These are phyloP conservation scores for Trichophyton schoenleinii DNA, from an alignment of 2,329 filamentous ascomycete species.

Conservation along the genomic window DNA sequence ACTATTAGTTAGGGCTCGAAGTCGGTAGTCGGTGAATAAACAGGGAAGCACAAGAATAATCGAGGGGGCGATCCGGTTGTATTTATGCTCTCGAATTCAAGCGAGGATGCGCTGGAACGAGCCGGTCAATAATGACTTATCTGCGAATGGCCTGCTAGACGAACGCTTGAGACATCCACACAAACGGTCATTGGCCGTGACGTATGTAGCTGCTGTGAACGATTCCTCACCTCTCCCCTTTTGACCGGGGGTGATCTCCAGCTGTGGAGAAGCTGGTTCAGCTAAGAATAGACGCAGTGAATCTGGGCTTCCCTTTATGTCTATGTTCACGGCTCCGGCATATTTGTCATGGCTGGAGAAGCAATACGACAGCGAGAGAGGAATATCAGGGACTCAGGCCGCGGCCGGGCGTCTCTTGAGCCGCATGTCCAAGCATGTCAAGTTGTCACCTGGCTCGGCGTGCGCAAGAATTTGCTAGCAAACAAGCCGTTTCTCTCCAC, in stretches of 20 bases:
- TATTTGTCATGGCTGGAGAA: neutral
- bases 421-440: neutral
- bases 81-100: neutral
- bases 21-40: too few relatives aligned
- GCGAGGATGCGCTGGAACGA: neutral
- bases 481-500: neutral
- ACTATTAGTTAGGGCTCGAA: too few relatives aligned
- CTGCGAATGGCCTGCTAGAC: neutral
- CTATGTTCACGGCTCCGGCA: neutral
- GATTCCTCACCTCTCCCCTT: neutral
- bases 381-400: neutral
- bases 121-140: neutral
- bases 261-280: neutral
- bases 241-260: neutral
- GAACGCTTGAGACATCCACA: neutral
- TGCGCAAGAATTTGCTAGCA: too few relatives aligned
- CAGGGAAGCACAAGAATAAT: neutral
- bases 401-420: neutral
- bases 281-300: neutral
- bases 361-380: neutral
- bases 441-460: neutral
- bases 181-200: neutral
- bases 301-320: too few relatives aligned
- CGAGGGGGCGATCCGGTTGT: neutral
- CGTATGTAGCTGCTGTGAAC: neutral